Evolutionary conservation across 2,329 filamentous ascomycete species (phyloP).

Genomic region (Chaetomiaceae sp.): DNA sequence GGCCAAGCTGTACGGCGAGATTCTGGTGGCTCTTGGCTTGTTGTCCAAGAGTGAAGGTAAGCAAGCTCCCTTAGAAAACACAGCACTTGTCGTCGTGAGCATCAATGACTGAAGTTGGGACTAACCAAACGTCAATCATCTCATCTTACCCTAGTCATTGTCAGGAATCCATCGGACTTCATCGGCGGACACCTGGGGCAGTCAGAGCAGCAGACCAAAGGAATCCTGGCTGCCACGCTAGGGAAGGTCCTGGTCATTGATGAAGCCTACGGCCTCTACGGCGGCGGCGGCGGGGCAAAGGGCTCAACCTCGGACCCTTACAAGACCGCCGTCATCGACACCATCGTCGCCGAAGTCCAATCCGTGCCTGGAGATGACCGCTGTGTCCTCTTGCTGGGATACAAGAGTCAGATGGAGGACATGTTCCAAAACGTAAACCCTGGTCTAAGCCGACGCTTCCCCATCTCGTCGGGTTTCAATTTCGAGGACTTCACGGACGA

Average conservation of each 20-base stretch:
- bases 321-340: constrained; percentile 65
- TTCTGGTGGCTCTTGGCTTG: constrained; percentile 63
- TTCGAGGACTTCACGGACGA: constrained; percentile 64
- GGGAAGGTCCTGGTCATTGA: constrained; percentile 79
- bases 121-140: too few relatives aligned
- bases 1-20: constrained; percentile 65
- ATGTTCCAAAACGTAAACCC: constrained; percentile 75
- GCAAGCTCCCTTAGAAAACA: too few relatives aligned
- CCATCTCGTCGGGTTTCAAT: constrained; percentile 55
- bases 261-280: constrained; percentile 66
- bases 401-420: constrained; percentile 61
- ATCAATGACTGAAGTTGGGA: too few relatives aligned
- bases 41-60: constrained; percentile 63
- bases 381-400: constrained; percentile 67
- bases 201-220: constrained; percentile 68
- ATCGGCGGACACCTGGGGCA: constrained; percentile 57
- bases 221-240: constrained; percentile 57
- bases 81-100: too few relatives aligned
- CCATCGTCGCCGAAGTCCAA: constrained; percentile 69
- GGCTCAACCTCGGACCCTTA: constrained; percentile 36
- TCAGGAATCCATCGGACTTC: constrained; percentile 72
- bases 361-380: constrained; percentile 65
- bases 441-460: constrained; percentile 62
- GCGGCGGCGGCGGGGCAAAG: constrained; percentile 31
- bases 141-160: constrained; percentile 46